Evolutionary conservation across 2,329 filamentous ascomycete genomes (phyloP).

Genomic region (Penicillium psychrosexuale): DNA sequence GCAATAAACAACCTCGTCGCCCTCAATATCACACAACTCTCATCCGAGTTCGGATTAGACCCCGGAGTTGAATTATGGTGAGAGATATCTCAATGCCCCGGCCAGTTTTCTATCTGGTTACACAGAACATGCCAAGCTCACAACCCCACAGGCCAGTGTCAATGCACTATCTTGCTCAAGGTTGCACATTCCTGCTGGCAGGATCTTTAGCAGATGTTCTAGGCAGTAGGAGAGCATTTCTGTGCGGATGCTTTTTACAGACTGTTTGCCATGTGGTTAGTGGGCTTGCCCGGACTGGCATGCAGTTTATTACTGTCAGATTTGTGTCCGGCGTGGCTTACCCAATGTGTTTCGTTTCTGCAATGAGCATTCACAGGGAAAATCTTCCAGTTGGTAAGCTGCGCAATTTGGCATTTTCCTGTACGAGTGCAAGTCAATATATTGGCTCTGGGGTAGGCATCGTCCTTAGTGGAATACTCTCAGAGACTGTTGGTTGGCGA

Average conservation of each 20-base stretch:
- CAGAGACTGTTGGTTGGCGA: conserved; percentile 48
- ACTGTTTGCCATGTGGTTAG: background rate
- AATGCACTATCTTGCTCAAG: conserved; percentile 5
- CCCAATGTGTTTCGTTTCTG: conserved; percentile 11
- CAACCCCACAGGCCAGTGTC: conserved; percentile 1
- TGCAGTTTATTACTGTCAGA: conserved; percentile 7
- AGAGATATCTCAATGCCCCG: background rate
- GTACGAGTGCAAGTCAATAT: conserved; percentile 49
- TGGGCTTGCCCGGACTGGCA: background rate
- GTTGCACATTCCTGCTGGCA: conserved; percentile 11
- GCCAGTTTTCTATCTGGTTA: background rate
- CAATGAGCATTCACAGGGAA: background rate
- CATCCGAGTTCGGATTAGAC: background rate
- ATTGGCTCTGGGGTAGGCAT: conserved; percentile 51
- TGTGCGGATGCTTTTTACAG: conserved; percentile 7
- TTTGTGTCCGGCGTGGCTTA: conserved; percentile 6
- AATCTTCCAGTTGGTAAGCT: conserved; percentile 42
- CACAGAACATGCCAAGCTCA: background rate
- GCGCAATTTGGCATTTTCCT: conserved; percentile 51
- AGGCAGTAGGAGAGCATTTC: conserved; percentile 7
- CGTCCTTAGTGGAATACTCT: conserved; percentile 49
- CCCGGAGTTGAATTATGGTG: conserved; percentile 6
- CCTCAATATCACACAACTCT: background rate
- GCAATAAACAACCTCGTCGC: background rate
- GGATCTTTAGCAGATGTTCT: conserved; percentile 8